Conservation (phyloP, 2,329 filamentous ascomycete species). For the Stagonosporopsis rhizophila region DNA sequence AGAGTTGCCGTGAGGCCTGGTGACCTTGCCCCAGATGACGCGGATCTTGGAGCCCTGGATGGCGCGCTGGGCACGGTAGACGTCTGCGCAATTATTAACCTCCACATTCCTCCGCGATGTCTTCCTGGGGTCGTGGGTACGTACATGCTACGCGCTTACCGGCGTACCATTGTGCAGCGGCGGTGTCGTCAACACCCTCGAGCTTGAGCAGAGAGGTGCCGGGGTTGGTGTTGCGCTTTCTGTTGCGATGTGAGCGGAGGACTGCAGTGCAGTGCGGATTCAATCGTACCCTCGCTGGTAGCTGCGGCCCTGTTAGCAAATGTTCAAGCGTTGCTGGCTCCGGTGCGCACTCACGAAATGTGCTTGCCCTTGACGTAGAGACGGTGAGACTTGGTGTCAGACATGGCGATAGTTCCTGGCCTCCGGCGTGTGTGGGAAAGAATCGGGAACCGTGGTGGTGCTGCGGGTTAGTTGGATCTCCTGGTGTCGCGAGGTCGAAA, state of each 20-base stretch:
- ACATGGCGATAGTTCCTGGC: conserved; percentile 46
- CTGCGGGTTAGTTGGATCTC: conserved; percentile 41
- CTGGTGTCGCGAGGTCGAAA: conserved; percentile 12
- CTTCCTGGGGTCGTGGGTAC: conserved; percentile 17
- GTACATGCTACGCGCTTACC: conserved; percentile 93
- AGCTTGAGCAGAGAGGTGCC: conserved; percentile 96
- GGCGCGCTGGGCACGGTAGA: conserved; percentile 96
- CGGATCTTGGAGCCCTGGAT: conserved; percentile 98
- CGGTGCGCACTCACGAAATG: conserved; percentile 81
- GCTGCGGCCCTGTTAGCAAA: conserved; percentile 40
- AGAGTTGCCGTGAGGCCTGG: conserved; percentile 95
- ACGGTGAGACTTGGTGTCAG: conserved; percentile 48
- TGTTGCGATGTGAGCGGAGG: conserved; percentile 27
- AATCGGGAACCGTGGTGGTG: conserved; percentile 39
- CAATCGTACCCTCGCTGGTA: conserved; percentile 75
- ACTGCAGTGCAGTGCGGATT: conserved; percentile 16
- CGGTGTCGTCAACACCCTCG: conserved; percentile 92
- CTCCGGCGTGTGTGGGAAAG: conserved; percentile 35
- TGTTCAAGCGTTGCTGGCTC: conserved; percentile 52
- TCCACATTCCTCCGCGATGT: conserved; percentile 8
- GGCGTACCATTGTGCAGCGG: conserved; percentile 90
- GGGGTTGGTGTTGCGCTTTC: conserved; percentile 89
- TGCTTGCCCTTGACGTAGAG: conserved; percentile 77
- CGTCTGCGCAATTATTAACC: conserved; percentile 56
- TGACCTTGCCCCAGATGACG: conserved; percentile 96